Conservation (phyloP, 495 filamentous ascomycete genomes). For the Trichoderma orchidacearum region DNA sequence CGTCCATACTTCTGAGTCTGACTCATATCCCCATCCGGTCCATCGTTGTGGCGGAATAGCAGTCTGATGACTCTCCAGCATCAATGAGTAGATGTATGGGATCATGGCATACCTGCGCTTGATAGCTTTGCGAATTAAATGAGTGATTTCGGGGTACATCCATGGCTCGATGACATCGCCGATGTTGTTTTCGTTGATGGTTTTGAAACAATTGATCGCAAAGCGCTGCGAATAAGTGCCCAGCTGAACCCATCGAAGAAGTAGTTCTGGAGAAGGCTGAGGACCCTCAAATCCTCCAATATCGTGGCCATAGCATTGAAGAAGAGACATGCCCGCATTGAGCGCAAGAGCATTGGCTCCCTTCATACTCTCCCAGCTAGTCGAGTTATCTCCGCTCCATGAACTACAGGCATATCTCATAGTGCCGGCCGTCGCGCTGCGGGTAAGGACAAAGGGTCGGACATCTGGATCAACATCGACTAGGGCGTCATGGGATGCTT, state of each 20-base stretch:
- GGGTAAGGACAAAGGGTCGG: slow-evolving; percentile 51
- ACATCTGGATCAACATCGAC: slow-evolving; percentile 37
- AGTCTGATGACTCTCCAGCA: slow-evolving; percentile 40
- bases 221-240: slow-evolving; percentile 55
- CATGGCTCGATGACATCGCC: slow-evolving; percentile 61
- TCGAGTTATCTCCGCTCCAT: slow-evolving; percentile 55
- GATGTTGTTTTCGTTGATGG: slow-evolving; percentile 39
- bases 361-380: slow-evolving; percentile 55
- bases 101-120: slow-evolving; percentile 55
- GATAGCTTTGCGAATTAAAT: slow-evolving; percentile 45
- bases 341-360: slow-evolving; percentile 52
- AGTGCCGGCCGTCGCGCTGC: slow-evolving; percentile 53
- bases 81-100: slow-evolving; percentile 52
- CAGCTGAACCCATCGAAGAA: slow-evolving; percentile 57
- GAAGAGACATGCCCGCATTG: slow-evolving; percentile 49
- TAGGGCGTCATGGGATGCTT: slow-evolving; percentile 50
- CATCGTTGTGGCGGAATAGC: slow-evolving; percentile 51
- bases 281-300: slow-evolving; percentile 63
- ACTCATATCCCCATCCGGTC: slow-evolving; percentile 56
- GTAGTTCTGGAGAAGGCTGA: slow-evolving; percentile 51
- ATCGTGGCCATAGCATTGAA: slow-evolving; percentile 57
- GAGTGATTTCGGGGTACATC: slow-evolving; percentile 54
- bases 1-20: slow-evolving; percentile 48
- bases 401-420: slow-evolving; percentile 52
- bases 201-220: slow-evolving; percentile 67